A percentile compares a stretch with the other conserved stretches of the same genome.
These are phyloP conservation scores for Huntiella abstrusa DNA, from an alignment of 2,329 filamentous ascomycete species.

Conservation along the genomic window DNA sequence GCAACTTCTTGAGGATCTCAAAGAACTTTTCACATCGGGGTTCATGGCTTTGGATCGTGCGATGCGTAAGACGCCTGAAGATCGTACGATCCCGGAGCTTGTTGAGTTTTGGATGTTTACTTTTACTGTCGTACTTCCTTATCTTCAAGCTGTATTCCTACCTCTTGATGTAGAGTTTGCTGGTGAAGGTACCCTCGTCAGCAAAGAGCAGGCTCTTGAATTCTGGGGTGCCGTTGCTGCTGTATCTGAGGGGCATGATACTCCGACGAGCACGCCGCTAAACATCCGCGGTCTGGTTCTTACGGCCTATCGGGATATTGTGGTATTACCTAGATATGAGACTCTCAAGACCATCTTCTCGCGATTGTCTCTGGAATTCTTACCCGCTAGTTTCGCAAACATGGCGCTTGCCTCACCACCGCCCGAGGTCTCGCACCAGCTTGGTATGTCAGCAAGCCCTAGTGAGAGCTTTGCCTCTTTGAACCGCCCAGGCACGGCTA, in stretches of 20 bases:
- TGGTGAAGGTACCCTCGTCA: constrained; percentile 64
- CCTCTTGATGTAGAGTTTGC: constrained; percentile 87
- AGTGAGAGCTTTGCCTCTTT: constrained; percentile 27
- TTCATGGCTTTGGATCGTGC: constrained; percentile 77
- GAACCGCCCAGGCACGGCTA: constrained; percentile 51
- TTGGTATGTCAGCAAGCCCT: constrained; percentile 29
- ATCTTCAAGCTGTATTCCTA: constrained; percentile 87
- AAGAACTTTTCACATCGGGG: constrained; percentile 58
- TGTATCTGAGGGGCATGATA: constrained; percentile 6
- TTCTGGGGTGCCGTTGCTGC: constrained; percentile 59
- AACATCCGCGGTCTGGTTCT: constrained; percentile 82
- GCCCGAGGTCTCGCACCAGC: constrained; percentile 20
- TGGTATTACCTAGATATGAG: constrained; percentile 80
- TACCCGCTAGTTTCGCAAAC: constrained; percentile 33
- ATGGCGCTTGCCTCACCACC: constrained; percentile 35
- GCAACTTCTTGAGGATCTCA: constrained; percentile 55
- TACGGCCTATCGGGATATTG: constrained; percentile 68
- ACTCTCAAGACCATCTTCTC: constrained; percentile 79
- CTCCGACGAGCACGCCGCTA: not conserved
- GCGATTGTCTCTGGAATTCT: constrained; percentile 65
- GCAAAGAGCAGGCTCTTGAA: constrained; percentile 58
- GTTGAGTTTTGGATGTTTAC: constrained; percentile 91
- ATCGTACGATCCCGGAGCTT: constrained; percentile 71
- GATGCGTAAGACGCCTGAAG: constrained; percentile 59
- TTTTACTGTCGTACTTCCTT: constrained; percentile 77